These are phyloP conservation scores for Suillus spraguei DNA, from an alignment of 768 basidiomycete genomes.

Conservation along the genomic window DNA sequence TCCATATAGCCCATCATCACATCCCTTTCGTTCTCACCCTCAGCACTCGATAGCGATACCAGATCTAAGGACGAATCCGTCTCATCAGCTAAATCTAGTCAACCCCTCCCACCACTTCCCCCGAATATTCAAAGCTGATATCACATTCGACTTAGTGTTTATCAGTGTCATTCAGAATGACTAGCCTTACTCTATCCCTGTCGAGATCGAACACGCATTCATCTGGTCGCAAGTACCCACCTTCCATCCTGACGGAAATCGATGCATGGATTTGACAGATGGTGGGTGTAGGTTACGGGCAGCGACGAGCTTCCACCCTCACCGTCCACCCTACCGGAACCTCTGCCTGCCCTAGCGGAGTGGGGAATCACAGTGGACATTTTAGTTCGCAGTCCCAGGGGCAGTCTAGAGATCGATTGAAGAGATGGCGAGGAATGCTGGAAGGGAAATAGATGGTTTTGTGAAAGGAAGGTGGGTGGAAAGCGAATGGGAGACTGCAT, in stretches of 20 bases:
- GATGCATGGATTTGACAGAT: constrained; percentile 65
- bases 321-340: constrained; percentile 58
- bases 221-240: constrained; percentile 81
- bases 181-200: constrained; percentile 90
- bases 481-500: constrained; percentile 83
- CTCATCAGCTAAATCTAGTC: not conserved
- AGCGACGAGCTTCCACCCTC: constrained; percentile 53
- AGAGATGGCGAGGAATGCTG: constrained; percentile 49
- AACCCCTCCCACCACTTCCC: constrained; percentile 34
- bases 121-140: constrained; percentile 62
- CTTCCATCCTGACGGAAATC: constrained; percentile 58
- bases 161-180: constrained; percentile 80
- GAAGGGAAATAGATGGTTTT: constrained; percentile 62
- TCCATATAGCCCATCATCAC: too few species aligned
- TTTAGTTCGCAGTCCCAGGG: constrained; percentile 54
- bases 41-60: constrained; percentile 42
- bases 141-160: constrained; percentile 47
- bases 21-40: constrained; percentile 60
- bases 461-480: constrained; percentile 70
- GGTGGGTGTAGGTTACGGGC: constrained; percentile 84
- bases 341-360: constrained; percentile 63
- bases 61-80: not conserved
- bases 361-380: constrained; percentile 71
- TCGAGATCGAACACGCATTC: constrained; percentile 71
- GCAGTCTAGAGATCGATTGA: constrained; percentile 63